These are phyloP conservation scores for Talaromyces verruculosus DNA, from an alignment of 2,329 filamentous ascomycete genomes.

Conservation along the genomic window DNA sequence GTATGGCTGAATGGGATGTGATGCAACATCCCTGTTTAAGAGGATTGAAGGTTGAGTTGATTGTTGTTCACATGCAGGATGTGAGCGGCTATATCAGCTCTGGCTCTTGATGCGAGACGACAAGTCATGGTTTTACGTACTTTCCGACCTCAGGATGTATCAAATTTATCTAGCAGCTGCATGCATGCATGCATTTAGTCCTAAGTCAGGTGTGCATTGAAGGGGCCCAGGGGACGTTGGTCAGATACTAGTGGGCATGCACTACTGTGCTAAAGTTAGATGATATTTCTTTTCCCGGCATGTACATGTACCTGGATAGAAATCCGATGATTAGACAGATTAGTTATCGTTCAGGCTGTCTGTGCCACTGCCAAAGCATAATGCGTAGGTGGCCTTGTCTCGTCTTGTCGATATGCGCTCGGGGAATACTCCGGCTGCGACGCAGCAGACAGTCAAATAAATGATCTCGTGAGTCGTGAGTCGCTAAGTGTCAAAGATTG, in stretches of 20 bases:
- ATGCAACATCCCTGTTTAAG: conserved; percentile 3
- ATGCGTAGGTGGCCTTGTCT: background rate
- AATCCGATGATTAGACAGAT: background rate
- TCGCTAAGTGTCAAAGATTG: background rate
- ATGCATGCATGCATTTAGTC: conserved; percentile 5
- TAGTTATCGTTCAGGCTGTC: background rate
- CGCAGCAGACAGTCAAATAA: background rate
- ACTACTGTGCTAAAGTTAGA: background rate
- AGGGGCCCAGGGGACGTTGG: background rate
- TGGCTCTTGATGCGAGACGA: background rate
- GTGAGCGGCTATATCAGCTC: conserved; percentile 2
- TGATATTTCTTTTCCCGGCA: background rate
- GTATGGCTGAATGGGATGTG: conserved; percentile 1
- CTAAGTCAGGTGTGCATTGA: background rate
- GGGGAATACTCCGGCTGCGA: background rate
- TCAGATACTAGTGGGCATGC: background rate
- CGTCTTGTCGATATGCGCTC: background rate
- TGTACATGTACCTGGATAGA: conserved; percentile 5
- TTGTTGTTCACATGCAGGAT: background rate
- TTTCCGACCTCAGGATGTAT: background rate
- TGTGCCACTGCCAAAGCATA: conserved; percentile 4
- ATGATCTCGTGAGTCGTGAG: background rate
- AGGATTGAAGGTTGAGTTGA: background rate
- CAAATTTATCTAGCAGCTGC: conserved; percentile 1
- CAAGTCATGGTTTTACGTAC: background rate